Evolutionary conservation across 805 yeast genomes (phyloP), one percentile per base, ranked within the genome.

Genomic region (Yamadazyma tumulicola): DNA sequence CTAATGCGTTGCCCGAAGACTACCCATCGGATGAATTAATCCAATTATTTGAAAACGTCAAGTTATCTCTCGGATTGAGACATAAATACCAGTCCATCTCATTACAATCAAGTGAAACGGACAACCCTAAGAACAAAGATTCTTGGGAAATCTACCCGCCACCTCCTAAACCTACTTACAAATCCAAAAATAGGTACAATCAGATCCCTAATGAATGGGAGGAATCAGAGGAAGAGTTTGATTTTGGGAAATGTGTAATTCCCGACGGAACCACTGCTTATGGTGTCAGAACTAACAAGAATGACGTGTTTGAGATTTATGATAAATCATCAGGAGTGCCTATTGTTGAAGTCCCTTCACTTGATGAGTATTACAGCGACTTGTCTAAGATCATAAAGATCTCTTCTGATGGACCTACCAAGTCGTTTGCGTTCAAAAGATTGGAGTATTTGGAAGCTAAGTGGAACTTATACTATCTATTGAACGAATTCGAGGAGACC

Each of bases 401-500:
- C 31, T 81, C 95, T 6, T 80, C 93, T 4, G 96, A 89, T 60
- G 99, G 99, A 0, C 98, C 99, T 4, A 78, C 94, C 11, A 93
- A 93, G 61, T 85, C 96, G 11, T 93, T 93, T 70, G 96, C 98
- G 0, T 93, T 87, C 61, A 80, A 91, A 57, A 75, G 98, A 51
- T 67, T 93, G 48, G 95, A 91, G 63, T 94, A 87, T 54, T 69
- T 93, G 35, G 98, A 93, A 57, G 96, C 97, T 18, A 86, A 89
- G 55, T 93, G 97, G 97, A 87, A 89, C 57, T 61, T 93, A 61
- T 93, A 91, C 64, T 76, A 77, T 41, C 61, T 93, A 42, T 68
- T 91, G 48, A 93, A 93, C 55, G 97, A 91, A 54, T 89, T 85
- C 55, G 93, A 87, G 53, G 99, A 93, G 58, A 83, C 82, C 13